Percentiles rank a stretch among this genome's conserved stretches.
phyloP scores from a whole-genome alignment of 331 rosid species.

The Rhamnella rubrinervis region DNA sequence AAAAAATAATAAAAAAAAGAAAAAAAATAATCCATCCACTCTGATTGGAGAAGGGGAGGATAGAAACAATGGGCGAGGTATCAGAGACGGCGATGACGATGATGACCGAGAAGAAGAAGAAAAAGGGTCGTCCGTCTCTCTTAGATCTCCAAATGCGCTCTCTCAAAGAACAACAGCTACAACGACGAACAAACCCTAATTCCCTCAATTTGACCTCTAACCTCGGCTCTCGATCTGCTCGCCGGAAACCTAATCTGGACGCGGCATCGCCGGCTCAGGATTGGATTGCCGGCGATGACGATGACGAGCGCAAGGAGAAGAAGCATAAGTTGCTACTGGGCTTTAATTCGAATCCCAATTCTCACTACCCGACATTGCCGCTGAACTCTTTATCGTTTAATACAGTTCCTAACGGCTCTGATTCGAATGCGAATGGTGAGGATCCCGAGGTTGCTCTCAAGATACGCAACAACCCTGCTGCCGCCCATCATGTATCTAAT shows the following conservation, averaged over 20 bases:
- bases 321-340: conserved; percentile 74
- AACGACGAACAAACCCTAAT: conserved; percentile 32
- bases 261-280: conserved; percentile 13
- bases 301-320: conserved; percentile 76
- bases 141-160: conserved; percentile 93
- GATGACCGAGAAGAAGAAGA: conserved; percentile 58
- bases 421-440: conserved; percentile 34
- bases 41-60: conserved; percentile 27
- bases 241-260: conserved; percentile 27
- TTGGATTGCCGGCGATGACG: conserved; percentile 37
- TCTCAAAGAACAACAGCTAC: conserved; percentile 55
- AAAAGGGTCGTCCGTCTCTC: conserved; percentile 95
- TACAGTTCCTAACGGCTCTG: conserved; percentile 31
- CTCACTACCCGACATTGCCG: conserved; percentile 46
- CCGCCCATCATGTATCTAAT: conserved; percentile 44
- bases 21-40: background rate
- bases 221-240: conserved; percentile 33
- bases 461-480: conserved; percentile 48
- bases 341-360: conserved; percentile 35
- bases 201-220: conserved; percentile 32
- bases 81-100: conserved; percentile 70
- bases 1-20: background rate
- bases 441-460: conserved; percentile 53
- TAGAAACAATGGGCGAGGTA: conserved; percentile 68
- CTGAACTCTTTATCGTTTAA: conserved; percentile 24